Conservation (phyloP, 495 filamentous ascomycete species). For the Rhypophila decipiens region DNA sequence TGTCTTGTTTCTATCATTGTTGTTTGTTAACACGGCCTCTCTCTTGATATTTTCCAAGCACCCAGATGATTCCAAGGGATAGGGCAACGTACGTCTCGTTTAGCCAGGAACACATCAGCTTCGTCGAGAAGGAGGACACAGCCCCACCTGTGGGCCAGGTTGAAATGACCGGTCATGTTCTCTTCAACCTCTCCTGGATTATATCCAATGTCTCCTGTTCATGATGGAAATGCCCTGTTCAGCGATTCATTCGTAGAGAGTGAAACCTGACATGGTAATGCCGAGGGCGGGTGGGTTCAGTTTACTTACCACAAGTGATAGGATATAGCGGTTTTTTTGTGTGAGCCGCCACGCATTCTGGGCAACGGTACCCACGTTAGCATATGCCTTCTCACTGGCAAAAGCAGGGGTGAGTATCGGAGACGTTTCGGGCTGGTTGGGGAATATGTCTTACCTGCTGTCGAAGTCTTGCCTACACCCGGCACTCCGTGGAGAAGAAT, state of each 20-base stretch:
- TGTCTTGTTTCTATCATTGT: conserved; percentile 19
- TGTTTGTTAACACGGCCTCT: background rate
- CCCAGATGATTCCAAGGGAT: too few relatives aligned
- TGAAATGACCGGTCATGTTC: conserved; percentile 34
- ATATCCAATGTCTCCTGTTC: conserved; percentile 10
- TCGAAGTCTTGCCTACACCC: conserved; percentile 37
- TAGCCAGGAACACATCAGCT: conserved; percentile 48
- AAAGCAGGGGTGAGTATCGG: background rate
- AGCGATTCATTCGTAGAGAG: too few relatives aligned
- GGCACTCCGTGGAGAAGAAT: conserved; percentile 42
- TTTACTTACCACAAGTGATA: conserved; percentile 19
- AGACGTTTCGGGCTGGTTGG: background rate
- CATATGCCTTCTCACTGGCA: background rate
- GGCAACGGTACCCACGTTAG: too few relatives aligned
- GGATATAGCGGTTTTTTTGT: conserved; percentile 16
- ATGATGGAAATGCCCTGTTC: background rate
- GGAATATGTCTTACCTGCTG: conserved; percentile 20
- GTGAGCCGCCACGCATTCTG: conserved; percentile 16
- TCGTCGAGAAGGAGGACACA: conserved; percentile 41
- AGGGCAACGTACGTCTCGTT: conserved; percentile 22
- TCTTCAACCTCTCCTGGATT: conserved; percentile 30
- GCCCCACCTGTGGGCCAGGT: conserved; percentile 38
- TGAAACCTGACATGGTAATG: too few relatives aligned
- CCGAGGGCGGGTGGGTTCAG: too few relatives aligned
- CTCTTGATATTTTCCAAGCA: too few relatives aligned